These are phyloP conservation scores for Diutina pseudorugosa DNA, from an alignment of 1,139 yeast species.

Conservation along the genomic window DNA sequence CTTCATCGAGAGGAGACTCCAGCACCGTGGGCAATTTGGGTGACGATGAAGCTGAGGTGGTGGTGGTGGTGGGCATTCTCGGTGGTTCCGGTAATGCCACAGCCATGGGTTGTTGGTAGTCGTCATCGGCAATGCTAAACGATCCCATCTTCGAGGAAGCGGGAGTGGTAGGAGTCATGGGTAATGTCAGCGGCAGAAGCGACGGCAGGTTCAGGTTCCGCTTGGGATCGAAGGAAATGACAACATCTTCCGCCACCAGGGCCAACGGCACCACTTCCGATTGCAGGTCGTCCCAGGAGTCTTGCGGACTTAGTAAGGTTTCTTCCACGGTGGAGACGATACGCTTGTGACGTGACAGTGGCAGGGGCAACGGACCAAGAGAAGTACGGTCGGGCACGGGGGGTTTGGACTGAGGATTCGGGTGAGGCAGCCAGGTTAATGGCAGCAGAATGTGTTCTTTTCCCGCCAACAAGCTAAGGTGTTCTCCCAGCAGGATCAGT, in stretches of 20 bases:
- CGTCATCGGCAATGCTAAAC: neutral
- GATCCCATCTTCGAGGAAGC: neutral
- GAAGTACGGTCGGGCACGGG: neutral
- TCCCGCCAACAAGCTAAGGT: neutral
- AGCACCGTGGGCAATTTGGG: neutral
- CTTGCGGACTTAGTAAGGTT: neutral
- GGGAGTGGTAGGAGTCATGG: neutral
- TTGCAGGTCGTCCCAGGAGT: neutral
- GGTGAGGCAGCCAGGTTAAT: neutral
- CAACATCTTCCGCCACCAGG: neutral
- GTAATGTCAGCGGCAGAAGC: neutral
- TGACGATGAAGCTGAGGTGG: neutral
- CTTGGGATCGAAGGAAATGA: neutral
- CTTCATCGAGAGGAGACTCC: neutral
- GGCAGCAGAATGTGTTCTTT: slow-evolving; percentile 1
- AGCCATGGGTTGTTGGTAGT: neutral
- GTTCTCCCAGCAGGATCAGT: neutral
- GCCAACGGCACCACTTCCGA: neutral
- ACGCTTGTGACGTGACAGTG: neutral
- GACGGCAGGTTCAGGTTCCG: neutral
- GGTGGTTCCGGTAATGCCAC: neutral
- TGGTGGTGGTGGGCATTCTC: neutral
- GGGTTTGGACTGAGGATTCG: neutral
- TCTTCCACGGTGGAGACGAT: slow-evolving; percentile 2
- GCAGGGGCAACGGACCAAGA: neutral